Evolutionary conservation across 805 yeast species (phyloP).

Genomic region (Ogataea henricii): DNA sequence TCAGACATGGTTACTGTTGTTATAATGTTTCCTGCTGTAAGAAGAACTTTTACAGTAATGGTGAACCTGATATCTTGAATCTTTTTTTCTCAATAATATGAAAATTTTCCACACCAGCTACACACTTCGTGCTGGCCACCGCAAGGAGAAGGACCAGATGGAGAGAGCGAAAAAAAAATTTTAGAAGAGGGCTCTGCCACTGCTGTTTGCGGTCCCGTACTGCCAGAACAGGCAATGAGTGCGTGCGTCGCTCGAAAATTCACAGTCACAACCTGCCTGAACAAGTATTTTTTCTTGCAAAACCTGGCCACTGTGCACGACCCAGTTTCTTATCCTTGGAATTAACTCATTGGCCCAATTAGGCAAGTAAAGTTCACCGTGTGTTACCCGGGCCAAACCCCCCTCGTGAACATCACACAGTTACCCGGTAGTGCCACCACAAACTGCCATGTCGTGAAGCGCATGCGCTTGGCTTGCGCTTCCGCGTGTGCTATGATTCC

Average conservation of each 20-base stretch:
- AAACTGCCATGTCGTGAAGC: too few relatives aligned
- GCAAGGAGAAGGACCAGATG: too few relatives aligned
- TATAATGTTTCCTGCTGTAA: conserved; percentile 11
- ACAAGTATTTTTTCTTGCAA: conserved; percentile 3
- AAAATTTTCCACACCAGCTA: conserved; percentile 14
- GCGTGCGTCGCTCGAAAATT: conserved; percentile 9
- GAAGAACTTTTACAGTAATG: not conserved
- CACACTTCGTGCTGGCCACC: not conserved
- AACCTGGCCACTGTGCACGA: conserved; percentile 12
- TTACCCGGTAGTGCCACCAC: conserved; percentile 5
- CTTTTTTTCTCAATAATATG: conserved; percentile 7
- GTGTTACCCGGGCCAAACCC: conserved; percentile 23
- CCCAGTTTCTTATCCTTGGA: conserved; percentile 26
- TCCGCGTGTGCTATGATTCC: too few relatives aligned
- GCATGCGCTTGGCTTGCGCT: too few relatives aligned
- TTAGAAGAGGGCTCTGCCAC: not conserved
- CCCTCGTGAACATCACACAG: not conserved
- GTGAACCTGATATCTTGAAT: not conserved
- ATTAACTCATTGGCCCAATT: conserved; percentile 32
- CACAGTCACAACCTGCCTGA: conserved; percentile 25
- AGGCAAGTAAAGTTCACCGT: conserved; percentile 25
- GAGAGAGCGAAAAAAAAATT: conserved; percentile 1
- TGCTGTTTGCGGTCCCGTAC: conserved; percentile 1
- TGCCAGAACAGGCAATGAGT: not conserved
- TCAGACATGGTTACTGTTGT: conserved; percentile 67